Conservation (phyloP, 257 asterid species). For the Dorcoceras hygrometricum region DNA sequence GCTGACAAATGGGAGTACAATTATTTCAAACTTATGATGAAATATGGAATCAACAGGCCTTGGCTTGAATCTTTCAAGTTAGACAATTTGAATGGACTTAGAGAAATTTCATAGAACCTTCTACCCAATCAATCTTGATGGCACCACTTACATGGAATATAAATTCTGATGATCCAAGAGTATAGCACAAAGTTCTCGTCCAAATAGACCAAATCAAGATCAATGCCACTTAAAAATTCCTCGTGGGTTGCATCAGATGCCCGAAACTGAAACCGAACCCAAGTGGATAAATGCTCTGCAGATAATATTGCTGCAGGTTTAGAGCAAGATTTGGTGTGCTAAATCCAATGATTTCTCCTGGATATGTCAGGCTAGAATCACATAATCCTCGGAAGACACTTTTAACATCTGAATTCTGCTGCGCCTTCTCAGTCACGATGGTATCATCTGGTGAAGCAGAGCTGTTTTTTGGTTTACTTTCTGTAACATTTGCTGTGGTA, state of each 20-base stretch:
- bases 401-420: conserved; percentile 29
- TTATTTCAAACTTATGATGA: conserved; percentile 29
- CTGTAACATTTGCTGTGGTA: conserved; percentile 56
- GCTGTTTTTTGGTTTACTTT: conserved; percentile 33
- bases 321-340: conserved; percentile 31
- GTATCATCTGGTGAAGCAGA: conserved; percentile 35
- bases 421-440: conserved; percentile 25
- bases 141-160: conserved; percentile 15
- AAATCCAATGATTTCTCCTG: conserved; percentile 48
- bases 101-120: background rate
- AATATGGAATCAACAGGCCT: conserved; percentile 27
- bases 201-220: conserved; percentile 14
- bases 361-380: conserved; percentile 32
- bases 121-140: background rate
- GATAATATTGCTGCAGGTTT: conserved; percentile 30
- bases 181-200: background rate
- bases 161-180: conserved; percentile 7
- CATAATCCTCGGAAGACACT: conserved; percentile 30
- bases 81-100: conserved; percentile 2
- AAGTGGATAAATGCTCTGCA: conserved; percentile 33
- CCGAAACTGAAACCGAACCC: conserved; percentile 45
- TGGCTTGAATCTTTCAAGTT: conserved; percentile 17
- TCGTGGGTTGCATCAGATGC: conserved; percentile 42
- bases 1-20: conserved; percentile 22
- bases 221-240: conserved; percentile 11